Base-by-base conservation (phyloP, 306 rosid genomes). In the Fagus sylvatica region DNA sequence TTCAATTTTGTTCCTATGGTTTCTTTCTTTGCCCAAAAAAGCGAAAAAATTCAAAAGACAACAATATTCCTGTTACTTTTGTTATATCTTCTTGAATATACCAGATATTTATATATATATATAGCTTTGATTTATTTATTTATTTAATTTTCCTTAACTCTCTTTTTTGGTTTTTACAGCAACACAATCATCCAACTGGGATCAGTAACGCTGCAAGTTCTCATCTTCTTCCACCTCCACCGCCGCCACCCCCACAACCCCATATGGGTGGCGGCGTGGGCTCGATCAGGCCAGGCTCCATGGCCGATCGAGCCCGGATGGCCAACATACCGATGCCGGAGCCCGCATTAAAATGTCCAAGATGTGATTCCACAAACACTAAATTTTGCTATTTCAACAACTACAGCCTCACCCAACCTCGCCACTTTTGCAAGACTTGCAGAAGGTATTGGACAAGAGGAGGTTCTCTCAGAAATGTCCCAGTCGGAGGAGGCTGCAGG, bases 391-490 rank as follows among this genome's bases (percentile, higher is more conserved):
- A 94, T 81, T 94, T 84, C 86, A 94, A 94, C 90, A 94, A 94
- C 82, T 94, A 94, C 81, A 94, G 92, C 83, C 97, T 92, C 76
- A 65, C 98, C 2, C 98, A 94, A 83, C 98, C 98, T 1, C 92
- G 97, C 55, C 98, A 94, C 88, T 94, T 94, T 64, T 94, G 98
- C 89, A 94, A 94, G 90, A 83, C 97, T 15, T 92, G 98, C 51
- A 75, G 93, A 71, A 81, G 98, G 83, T 94, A 94, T 83, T 94
- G 98, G 98, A 94, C 98, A 0, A 61, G 93, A 15, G 97, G 97
- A 0, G 98, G 98, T 0, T 88, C 97, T 5, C 80, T 89, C 15
- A 51, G 98, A 12, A 94, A 76, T 6, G 98, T 94, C 2, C 97
- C 98, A 0, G 98, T 94, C 0, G 98, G 97, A 0, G 98, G 98